A percentile compares a stretch with the other conserved stretches of the same genome.
These are phyloP conservation scores for Coemansia sp. DNA, from an alignment of 192 early-diverging fungal genomes.

Conservation along the genomic window DNA sequence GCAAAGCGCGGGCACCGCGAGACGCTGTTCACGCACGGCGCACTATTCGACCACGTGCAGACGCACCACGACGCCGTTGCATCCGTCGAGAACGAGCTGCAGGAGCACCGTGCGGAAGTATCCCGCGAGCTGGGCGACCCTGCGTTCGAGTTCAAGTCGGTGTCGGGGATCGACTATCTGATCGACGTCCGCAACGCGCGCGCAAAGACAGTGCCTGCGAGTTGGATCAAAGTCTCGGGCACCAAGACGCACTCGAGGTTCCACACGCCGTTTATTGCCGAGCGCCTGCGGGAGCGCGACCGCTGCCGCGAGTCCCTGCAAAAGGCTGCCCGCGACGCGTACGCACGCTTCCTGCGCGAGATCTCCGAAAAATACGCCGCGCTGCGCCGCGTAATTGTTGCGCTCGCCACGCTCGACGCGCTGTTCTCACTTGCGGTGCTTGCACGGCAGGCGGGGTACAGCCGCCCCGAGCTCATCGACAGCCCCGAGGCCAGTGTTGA, in stretches of 20 bases:
- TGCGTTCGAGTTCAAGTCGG: slow-evolving; percentile 57
- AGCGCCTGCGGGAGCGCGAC: slow-evolving; percentile 56
- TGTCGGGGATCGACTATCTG: slow-evolving; percentile 74
- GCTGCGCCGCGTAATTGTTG: slow-evolving; percentile 63
- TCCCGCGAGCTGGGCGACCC: slow-evolving; percentile 49
- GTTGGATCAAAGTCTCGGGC: slow-evolving; percentile 68
- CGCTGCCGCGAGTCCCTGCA: slow-evolving; percentile 59
- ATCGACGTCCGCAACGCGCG: slow-evolving; percentile 65
- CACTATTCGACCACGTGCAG: slow-evolving; percentile 53
- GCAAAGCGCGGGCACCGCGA: slow-evolving; percentile 55
- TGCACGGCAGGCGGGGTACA: slow-evolving; percentile 85
- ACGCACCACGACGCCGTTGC: slow-evolving; percentile 51
- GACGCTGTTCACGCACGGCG: slow-evolving; percentile 56
- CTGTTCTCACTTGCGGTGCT: slow-evolving; percentile 65
- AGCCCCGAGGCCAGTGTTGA: slow-evolving; percentile 65
- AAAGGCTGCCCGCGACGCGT: slow-evolving; percentile 66
- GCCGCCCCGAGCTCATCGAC: slow-evolving; percentile 74
- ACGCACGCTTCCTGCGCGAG: slow-evolving; percentile 57
- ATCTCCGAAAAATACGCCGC: slow-evolving; percentile 60
- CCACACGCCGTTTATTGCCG: slow-evolving; percentile 55
- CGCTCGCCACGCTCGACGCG: slow-evolving; percentile 64
- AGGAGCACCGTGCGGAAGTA: slow-evolving; percentile 53
- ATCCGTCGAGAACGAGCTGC: slow-evolving; percentile 58
- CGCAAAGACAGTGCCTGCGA: slow-evolving; percentile 58
- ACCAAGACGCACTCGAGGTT: slow-evolving; percentile 40